A percentile compares a stretch with the other conserved stretches of the same genome.
These are phyloP conservation scores for Fusarium siculi DNA, from an alignment of 2,329 filamentous ascomycete genomes.

Conservation along the genomic window DNA sequence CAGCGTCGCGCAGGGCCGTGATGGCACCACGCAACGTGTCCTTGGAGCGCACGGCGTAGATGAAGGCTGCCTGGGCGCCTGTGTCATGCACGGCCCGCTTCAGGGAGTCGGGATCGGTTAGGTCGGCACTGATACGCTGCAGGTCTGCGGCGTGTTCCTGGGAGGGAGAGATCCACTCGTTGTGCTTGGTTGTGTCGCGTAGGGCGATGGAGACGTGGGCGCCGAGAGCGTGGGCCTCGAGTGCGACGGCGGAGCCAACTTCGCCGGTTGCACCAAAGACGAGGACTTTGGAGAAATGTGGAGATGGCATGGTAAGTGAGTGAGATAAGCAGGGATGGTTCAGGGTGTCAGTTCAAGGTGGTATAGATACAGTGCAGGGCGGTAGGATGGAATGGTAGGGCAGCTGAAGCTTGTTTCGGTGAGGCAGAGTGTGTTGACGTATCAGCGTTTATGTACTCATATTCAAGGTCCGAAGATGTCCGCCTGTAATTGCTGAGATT, in stretches of 20 bases:
- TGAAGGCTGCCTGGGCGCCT: not conserved
- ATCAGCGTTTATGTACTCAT: not conserved
- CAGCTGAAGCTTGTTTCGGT: not conserved
- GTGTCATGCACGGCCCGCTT: not conserved
- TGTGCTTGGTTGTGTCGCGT: not conserved
- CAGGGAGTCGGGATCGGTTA: not conserved
- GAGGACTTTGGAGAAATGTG: conserved; percentile 6
- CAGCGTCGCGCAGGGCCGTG: not conserved
- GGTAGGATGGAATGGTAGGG: not conserved
- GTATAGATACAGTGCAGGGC: not conserved
- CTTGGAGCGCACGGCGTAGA: conserved; percentile 1
- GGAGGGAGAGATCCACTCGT: not conserved
- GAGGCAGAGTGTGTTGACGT: not conserved
- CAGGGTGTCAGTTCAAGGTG: not conserved
- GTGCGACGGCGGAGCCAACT: conserved; percentile 4
- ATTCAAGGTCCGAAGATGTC: not conserved
- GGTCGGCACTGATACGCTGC: not conserved
- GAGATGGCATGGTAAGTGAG: not conserved
- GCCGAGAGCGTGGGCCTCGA: not conserved
- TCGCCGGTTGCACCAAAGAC: conserved; percentile 6
- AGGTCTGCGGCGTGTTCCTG: not conserved
- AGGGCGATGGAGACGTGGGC: not conserved
- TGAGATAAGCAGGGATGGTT: not conserved
- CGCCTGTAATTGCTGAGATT: not conserved
- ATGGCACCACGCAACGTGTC: not conserved